Evolutionary conservation across 1,139 yeast genomes (phyloP), one percentile per base, ranked within the genome.

Genomic region (Pichia sp.): DNA sequence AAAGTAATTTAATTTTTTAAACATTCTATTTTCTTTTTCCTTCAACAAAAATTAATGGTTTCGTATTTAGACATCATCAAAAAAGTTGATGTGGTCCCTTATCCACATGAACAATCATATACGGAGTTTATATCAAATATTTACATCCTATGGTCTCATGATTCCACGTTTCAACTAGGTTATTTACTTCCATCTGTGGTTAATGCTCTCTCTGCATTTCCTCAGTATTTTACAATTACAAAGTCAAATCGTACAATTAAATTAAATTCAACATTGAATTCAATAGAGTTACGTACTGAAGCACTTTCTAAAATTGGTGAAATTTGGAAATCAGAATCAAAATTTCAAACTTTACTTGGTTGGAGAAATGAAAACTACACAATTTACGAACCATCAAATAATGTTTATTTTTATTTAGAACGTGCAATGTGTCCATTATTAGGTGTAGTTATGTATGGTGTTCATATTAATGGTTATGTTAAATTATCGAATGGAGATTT

Each of bases 401-500:
- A 49, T 0, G 83, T 86, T 0, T 92, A 90, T 58, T 63, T 87
- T 53, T 66, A 71, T 6, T 63, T 89, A 3, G 98, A 92, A 61
- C 70, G 98, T 39, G 82, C 96, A 0, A 78, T 87, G 43, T 78
- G 95, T 9, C 85, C 87, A 1, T 63, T 87, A 6, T 61, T 90
- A 38, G 98, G 98, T 0, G 82, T 92, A 20, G 80, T 83, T 0
- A 87, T 96, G 43, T 89, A 89, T 60, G 98, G 98, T 1, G 82
- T 82, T 5, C 97, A 92, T 61, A 71, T 89, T 38, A 83, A 78
- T 52, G 97, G 97, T 1, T 92, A 78, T 55, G 69, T 84, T 0
- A 74, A 80, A 0, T 6, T 46, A 4, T 41, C 41, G 3, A 48
- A 67, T 3, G 74, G 73, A 0, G 69, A 71, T 35, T 56, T 80